Base-by-base conservation (phyloP, 2,329 filamentous ascomycete species). In the Colletotrichum sp. region DNA sequence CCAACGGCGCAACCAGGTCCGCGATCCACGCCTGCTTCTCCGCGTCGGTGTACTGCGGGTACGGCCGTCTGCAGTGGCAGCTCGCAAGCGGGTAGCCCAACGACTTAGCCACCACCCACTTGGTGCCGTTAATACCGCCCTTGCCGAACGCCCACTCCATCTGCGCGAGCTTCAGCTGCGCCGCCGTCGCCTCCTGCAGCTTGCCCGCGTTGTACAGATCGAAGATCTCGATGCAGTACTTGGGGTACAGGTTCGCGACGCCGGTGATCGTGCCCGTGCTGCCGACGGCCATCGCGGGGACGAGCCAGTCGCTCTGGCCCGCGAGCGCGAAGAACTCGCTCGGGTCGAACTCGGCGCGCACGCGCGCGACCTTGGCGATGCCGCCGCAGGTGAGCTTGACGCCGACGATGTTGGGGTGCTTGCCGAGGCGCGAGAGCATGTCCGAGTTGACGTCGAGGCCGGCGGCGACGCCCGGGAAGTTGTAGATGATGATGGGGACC, bases 371-470 rank as follows among this genome's bases (percentile, higher is more conserved):
- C 84, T 95, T 95, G 74, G 92, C 93, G 36, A 94, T 94, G 78
- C 91, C 92, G n/a, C 93, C 93, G 80, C 93, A 95, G 4, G 93
- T 95, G 71, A 94, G 85, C 85, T 95, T 95, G 68, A 92, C 91
- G 34, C 92, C 93, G 67, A 94, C 90, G 78, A 95, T 93, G 78
- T 94, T 94, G 57, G 87, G 84, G 81, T 93, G 90, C 75, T 87
- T 83, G 15, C 90, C 88, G 6, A 94, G 85, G 0, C 86, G 84
- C 4, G 89, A 85, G 77, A 95, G 91, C 79, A 91, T 89, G 77
- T 94, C 92, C 0, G 91, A 94, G 80, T 92, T 91, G 60, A 95
- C 86, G 79, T 95, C 93, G 12, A 94, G 86, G 6, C 93, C 93
- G 15, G 92, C 89, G 28, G 89, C 91, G 6, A 93, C 92, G 7